phyloP scores from a whole-genome alignment of 441 rosid species.

The Adansonia rubrostipa region DNA sequence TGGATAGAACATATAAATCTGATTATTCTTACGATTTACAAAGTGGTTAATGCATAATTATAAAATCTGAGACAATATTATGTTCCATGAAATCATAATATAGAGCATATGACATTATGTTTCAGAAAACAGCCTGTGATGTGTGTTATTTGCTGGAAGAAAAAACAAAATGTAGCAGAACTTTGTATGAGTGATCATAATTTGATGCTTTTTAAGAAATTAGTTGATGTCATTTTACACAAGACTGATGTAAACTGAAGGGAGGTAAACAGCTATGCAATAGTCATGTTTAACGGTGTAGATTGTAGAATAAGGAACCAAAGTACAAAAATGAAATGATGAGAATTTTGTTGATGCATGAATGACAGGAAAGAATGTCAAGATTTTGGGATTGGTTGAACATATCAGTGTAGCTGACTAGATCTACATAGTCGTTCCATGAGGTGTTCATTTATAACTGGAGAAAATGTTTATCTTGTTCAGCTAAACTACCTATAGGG shows the following conservation, averaged over 20 bases:
- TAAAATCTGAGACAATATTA: not conserved
- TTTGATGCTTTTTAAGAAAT: not conserved
- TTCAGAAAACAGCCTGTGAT: not conserved
- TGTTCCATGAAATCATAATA: not conserved
- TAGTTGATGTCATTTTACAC: not conserved
- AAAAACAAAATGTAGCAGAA: not conserved
- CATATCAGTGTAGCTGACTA: not conserved
- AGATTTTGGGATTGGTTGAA: not conserved
- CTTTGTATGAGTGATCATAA: not conserved
- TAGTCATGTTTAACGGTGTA: not conserved
- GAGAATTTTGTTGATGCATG: not conserved
- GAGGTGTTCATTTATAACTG: not conserved
- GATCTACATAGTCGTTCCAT: not conserved
- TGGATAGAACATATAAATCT: not conserved
- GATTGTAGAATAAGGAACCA: not conserved
- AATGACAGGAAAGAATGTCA: not conserved
- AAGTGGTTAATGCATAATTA: not conserved
- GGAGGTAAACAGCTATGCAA: not conserved
- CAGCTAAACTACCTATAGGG: not conserved
- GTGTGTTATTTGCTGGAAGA: not conserved
- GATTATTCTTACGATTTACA: not conserved
- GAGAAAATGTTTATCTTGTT: constrained; percentile 11
- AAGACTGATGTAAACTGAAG: not conserved
- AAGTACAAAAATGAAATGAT: not conserved
- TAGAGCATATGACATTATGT: not conserved